These are phyloP conservation scores for Pestalotiopsis sp. DNA, from an alignment of 2,329 filamentous ascomycete species.

Conservation along the genomic window DNA sequence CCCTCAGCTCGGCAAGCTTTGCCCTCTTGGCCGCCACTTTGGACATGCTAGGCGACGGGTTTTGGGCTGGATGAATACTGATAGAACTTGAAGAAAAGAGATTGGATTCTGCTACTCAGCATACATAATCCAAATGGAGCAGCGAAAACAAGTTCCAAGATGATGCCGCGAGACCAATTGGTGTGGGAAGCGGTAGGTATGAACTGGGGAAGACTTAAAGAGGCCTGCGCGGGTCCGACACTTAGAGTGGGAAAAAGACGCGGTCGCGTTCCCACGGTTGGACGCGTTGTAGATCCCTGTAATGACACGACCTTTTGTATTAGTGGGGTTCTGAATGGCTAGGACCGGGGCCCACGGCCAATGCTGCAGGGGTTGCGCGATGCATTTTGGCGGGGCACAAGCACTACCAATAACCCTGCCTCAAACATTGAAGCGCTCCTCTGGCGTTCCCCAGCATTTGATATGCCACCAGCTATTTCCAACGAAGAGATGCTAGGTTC, in stretches of 20 bases:
- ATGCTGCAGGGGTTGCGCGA: background rate
- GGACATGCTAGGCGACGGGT: constrained; percentile 36
- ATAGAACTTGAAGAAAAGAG: background rate
- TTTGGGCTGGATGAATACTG: background rate
- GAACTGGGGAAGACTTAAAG: background rate
- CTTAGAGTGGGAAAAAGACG: constrained; percentile 10
- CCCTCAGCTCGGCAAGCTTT: constrained; percentile 77
- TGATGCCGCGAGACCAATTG: background rate
- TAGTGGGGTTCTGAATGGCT: background rate
- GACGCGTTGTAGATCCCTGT: constrained; percentile 1
- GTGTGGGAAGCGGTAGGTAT: constrained; percentile 1
- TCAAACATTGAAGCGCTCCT: background rate
- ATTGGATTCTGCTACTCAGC: background rate
- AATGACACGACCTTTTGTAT: constrained; percentile 4
- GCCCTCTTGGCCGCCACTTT: constrained; percentile 43
- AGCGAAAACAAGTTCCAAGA: background rate
- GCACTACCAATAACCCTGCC: background rate
- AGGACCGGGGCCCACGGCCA: background rate
- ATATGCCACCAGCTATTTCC: too few species aligned
- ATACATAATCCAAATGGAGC: background rate
- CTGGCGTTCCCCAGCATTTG: too few species aligned
- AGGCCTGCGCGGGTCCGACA: background rate
- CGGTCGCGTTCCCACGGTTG: background rate
- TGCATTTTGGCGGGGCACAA: background rate
- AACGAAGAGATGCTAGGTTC: too few species aligned